phyloP scores from a whole-genome alignment of 345 rosid genomes.

The Barbarea vulgaris region DNA sequence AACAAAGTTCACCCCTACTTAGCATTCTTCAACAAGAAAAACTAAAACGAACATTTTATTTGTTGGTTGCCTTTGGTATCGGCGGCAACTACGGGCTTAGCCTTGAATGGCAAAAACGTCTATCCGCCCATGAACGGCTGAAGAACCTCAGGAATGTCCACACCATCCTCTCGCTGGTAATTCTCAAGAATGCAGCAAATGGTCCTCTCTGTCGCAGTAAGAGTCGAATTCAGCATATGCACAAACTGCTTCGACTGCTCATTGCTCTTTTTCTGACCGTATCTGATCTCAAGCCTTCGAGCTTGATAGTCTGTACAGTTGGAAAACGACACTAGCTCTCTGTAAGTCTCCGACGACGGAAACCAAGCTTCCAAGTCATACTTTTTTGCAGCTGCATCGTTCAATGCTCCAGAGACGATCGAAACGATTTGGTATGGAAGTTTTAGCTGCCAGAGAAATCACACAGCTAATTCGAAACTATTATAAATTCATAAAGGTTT shows the following conservation, averaged over 20 bases:
- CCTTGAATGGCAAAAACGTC: constrained; percentile 72
- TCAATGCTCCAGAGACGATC: constrained; percentile 89
- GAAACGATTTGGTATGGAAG: constrained; percentile 83
- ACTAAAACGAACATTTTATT: too few relatives aligned
- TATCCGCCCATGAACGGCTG: constrained; percentile 70
- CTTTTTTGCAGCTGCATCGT: constrained; percentile 95
- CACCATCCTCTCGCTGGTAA: constrained; percentile 84
- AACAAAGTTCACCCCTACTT: neutral
- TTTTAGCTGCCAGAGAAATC: constrained; percentile 58
- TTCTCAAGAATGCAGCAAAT: constrained; percentile 94
- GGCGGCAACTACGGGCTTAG: constrained; percentile 49
- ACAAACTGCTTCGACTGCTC: constrained; percentile 80
- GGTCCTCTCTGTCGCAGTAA: constrained; percentile 92
- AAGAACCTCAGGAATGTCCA: constrained; percentile 72
- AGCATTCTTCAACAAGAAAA: constrained; percentile 2
- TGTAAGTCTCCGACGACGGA: too few relatives aligned
- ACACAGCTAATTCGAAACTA: neutral
- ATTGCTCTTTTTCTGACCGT: constrained; percentile 90
- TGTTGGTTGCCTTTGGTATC: constrained; percentile 52
- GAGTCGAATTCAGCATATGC: constrained; percentile 88
- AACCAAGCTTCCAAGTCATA: too few relatives aligned
- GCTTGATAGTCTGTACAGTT: constrained; percentile 90
- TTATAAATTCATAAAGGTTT: neutral
- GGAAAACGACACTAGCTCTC: constrained; percentile 88
- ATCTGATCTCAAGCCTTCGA: constrained; percentile 83